Evolutionary conservation across 2,329 filamentous ascomycete species (phyloP).

Genomic region (Arachnomyces sp.): DNA sequence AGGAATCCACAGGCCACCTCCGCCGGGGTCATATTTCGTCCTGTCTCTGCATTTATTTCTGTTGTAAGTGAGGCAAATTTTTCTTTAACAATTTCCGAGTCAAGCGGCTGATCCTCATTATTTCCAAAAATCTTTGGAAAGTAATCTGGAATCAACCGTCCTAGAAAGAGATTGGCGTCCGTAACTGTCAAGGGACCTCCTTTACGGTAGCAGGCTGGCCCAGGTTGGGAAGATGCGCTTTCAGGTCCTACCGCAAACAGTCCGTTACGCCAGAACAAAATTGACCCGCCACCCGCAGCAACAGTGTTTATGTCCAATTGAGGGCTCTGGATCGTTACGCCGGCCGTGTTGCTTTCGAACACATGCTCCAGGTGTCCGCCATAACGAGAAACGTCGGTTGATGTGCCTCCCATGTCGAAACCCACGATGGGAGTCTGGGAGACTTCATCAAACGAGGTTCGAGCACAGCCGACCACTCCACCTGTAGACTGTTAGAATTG

Average conservation of each 20-base stretch:
- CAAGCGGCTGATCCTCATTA: slow-evolving; percentile 75
- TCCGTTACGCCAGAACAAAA: slow-evolving; percentile 78
- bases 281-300: slow-evolving; percentile 66
- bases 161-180: slow-evolving; percentile 83
- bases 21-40: slow-evolving; percentile 61
- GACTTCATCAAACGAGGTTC: slow-evolving; percentile 78
- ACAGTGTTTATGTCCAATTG: slow-evolving; percentile 95
- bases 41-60: slow-evolving; percentile 45
- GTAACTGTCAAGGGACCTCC: slow-evolving; percentile 86
- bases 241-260: slow-evolving; percentile 89
- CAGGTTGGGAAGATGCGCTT: slow-evolving; percentile 83
- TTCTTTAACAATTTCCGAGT: slow-evolving; percentile 65
- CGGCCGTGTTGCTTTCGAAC: slow-evolving; percentile 87
- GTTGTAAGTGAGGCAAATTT: slow-evolving; percentile 71
- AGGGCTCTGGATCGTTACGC: slow-evolving; percentile 87
- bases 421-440: slow-evolving; percentile 83
- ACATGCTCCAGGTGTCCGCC: slow-evolving; percentile 86
- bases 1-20: slow-evolving; percentile 41
- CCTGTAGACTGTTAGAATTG: no score
- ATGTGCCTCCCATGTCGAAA: slow-evolving; percentile 94
- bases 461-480: slow-evolving; percentile 85
- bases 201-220: slow-evolving; percentile 87
- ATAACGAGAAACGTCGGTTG: slow-evolving; percentile 80
- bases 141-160: slow-evolving; percentile 79
- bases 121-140: slow-evolving; percentile 95